Evolutionary conservation across 2,329 filamentous ascomycete species (phyloP), one percentile per base, ranked within the genome.

Genomic region (Botrytis sinoallii): DNA sequence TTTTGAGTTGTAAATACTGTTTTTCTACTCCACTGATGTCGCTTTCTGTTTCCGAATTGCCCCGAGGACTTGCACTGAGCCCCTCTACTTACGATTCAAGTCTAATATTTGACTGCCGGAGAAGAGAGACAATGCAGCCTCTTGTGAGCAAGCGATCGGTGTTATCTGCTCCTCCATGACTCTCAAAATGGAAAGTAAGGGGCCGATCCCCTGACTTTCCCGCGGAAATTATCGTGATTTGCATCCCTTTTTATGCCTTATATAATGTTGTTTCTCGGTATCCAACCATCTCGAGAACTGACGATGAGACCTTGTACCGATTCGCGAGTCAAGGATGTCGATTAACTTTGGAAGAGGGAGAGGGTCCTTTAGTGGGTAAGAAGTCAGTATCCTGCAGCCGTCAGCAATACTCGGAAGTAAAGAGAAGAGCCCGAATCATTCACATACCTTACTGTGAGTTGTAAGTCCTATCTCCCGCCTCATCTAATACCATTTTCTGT

Each of bases 51-150:
- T 52, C 0, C 1, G n/a, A 14, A n/a, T 1, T 52, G 48, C 48
- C 10, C 10, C 4, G 9, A 14, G 5, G 10, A 14, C 10, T n/a
- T 12, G 48, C 9, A 52, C 25, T 1, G 4, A n/a, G 1, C 25
- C 9, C 1, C 10, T 52, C 10, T n/a, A 52, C 4, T 9, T 16
- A 0, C 25, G 10, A 16, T 1, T n/a, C 1, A 7, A n/a, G 25
- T n/a, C 48, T 55, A 14, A 16, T 1, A 14, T 5, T 55, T 25
- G 48, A n/a, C 25, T 52, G 25, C 4, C 3, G 10, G 10, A 52
- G 10, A n/a, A 7, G 48, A 55, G 5, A 55, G 48, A n/a, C 2
- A 3, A 55, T n/a, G 5, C 3, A 14, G 25, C 10, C 0, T n/a
- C n/a, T 55, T 6, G 25, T 7, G 12, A 7, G 25, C 22, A 55